These are phyloP conservation scores for Elaeagnus macrophylla DNA, from an alignment of 306 rosid genomes.

Conservation along the genomic window DNA sequence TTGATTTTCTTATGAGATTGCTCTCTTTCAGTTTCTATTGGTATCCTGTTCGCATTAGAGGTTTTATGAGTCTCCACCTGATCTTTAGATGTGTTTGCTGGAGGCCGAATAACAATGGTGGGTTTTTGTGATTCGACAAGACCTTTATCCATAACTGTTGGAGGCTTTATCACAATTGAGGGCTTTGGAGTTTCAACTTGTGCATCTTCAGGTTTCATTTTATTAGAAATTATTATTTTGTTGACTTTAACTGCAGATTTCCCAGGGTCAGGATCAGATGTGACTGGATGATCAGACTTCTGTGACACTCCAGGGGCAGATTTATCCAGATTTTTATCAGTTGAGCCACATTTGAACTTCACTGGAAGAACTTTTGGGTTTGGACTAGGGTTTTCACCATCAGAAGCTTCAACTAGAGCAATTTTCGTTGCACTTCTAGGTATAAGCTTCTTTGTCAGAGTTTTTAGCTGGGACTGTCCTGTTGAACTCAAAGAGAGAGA, in stretches of 20 bases:
- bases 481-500: conserved; percentile 47
- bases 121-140: conserved; percentile 29
- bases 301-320: conserved; percentile 40
- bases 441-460: conserved; percentile 46
- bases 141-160: conserved; percentile 31
- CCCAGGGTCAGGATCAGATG: conserved; percentile 70
- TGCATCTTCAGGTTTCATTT: conserved; percentile 52
- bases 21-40: conserved; percentile 51
- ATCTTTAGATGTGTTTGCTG: conserved; percentile 37
- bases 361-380: conserved; percentile 51
- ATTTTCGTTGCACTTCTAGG: conserved; percentile 51
- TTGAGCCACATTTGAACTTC: conserved; percentile 76
- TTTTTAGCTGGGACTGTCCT: conserved; percentile 54
- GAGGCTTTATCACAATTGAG: conserved; percentile 59
- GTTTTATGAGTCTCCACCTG: conserved; percentile 40
- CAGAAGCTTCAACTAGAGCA: conserved; percentile 45
- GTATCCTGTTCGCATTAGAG: conserved; percentile 34
- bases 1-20: conserved; percentile 65
- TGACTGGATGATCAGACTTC: conserved; percentile 50
- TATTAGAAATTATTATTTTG: conserved; percentile 61
- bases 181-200: conserved; percentile 55
- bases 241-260: conserved; percentile 49
- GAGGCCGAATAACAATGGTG: conserved; percentile 40
- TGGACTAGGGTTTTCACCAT: conserved; percentile 32
- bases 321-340: conserved; percentile 62